These are phyloP conservation scores for Fusarium caatingaense DNA, from an alignment of 2,329 filamentous ascomycete species.

Conservation along the genomic window DNA sequence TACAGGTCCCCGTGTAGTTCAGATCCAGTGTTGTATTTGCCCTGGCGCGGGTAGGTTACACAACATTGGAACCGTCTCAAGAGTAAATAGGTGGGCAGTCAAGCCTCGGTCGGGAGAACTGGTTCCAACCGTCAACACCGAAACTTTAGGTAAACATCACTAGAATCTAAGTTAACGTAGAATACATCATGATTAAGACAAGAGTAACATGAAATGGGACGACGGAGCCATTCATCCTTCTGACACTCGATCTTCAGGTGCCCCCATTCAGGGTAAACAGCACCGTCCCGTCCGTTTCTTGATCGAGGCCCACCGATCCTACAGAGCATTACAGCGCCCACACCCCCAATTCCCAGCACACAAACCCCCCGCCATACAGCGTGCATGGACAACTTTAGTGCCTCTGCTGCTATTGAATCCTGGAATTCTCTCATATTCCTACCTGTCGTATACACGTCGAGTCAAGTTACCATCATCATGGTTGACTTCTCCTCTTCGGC, in stretches of 20 bases:
- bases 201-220: background rate
- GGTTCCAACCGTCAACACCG: background rate
- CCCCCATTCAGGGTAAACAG: background rate
- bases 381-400: no score
- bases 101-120: background rate
- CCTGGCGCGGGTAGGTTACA: background rate
- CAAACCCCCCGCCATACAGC: background rate
- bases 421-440: no score
- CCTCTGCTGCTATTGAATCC: no score
- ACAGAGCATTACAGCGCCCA: background rate
- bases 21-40: no score
- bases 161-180: no score
- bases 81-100: background rate
- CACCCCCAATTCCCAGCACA: background rate
- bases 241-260: background rate
- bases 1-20: no score
- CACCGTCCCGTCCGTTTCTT: background rate
- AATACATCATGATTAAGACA: no score
- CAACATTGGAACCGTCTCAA: background rate
- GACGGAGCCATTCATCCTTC: background rate
- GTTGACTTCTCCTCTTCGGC: background rate
- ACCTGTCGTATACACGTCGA: background rate
- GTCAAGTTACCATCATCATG: no score
- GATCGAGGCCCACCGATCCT: background rate
- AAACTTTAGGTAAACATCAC: background rate